These are phyloP conservation scores for Sutorius australiensis DNA, from an alignment of 768 basidiomycete genomes.

Conservation along the genomic window DNA sequence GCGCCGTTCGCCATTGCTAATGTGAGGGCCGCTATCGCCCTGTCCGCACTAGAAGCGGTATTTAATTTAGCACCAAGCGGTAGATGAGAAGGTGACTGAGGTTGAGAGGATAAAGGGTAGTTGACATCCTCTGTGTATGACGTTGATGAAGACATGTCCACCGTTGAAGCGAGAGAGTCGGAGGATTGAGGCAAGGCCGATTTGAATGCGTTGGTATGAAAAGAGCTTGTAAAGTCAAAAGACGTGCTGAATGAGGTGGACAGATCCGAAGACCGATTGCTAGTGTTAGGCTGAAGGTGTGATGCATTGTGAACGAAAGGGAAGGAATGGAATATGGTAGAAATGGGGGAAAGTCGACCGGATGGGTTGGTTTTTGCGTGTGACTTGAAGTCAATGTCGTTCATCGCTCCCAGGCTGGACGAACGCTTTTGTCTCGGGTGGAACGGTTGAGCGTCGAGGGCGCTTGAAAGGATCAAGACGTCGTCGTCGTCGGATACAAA, in stretches of 20 bases:
- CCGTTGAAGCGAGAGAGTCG: constrained; percentile 11
- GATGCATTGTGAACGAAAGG: constrained; percentile 12
- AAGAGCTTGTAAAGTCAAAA: constrained; percentile 21
- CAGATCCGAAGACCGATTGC: constrained; percentile 13
- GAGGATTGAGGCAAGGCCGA: constrained; percentile 19
- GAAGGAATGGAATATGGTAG: constrained; percentile 17
- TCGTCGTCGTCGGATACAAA: constrained; percentile 44
- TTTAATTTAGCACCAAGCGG: constrained; percentile 3
- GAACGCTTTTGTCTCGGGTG: constrained; percentile 39
- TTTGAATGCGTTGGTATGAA: constrained; percentile 28
- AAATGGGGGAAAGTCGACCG: constrained; percentile 24
- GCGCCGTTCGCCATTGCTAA: constrained; percentile 64
- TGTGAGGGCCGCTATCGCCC: constrained; percentile 55
- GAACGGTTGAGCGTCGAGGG: constrained; percentile 19
- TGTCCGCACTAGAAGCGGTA: constrained; percentile 50
- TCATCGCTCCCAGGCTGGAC: constrained; percentile 44
- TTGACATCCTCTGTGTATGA: constrained; percentile 2
- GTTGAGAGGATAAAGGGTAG: constrained; percentile 8
- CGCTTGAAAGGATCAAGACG: constrained; percentile 47
- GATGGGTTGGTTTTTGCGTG: constrained; percentile 7
- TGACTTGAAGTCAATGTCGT: constrained; percentile 30
- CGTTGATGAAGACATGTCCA: constrained; percentile 5
- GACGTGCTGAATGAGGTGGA: constrained; percentile 24
- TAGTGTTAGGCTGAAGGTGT: constrained; percentile 9
- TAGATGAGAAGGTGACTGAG: constrained; percentile 13